Evolutionary conservation across 345 rosid genomes (phyloP).

Genomic region (Salix udensis): DNA sequence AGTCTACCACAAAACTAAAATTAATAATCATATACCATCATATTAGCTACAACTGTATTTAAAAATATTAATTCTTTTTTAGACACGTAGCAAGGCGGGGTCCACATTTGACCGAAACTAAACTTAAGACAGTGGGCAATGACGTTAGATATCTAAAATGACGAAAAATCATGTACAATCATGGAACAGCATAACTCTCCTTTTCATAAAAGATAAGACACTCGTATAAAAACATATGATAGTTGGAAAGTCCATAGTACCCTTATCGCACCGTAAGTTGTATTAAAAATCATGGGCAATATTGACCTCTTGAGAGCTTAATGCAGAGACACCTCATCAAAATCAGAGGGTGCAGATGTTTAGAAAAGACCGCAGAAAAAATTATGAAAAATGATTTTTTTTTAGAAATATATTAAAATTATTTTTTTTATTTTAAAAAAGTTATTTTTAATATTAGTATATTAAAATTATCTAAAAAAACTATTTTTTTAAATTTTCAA

Average conservation of each 20-base stretch:
- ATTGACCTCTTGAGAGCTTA: neutral
- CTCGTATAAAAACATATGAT: neutral
- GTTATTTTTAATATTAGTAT: accelerated
- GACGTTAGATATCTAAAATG: neutral
- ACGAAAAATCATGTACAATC: neutral
- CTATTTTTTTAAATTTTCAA: too few relatives aligned
- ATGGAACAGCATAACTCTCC: neutral
- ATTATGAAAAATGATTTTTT: too few relatives aligned
- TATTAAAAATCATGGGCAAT: conserved; percentile 6
- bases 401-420: too few relatives aligned
- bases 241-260: neutral
- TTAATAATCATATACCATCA: too few relatives aligned
- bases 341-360: neutral
- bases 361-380: too few relatives aligned
- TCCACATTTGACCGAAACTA: neutral
- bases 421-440: too few relatives aligned
- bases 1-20: too few relatives aligned
- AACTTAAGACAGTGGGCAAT: conserved; percentile 3
- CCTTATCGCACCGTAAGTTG: neutral
- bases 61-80: too few relatives aligned
- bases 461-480: too few relatives aligned
- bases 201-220: neutral
- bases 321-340: neutral
- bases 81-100: too few relatives aligned
- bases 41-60: too few relatives aligned